These are phyloP conservation scores for Sporisorium iseilematis-ciliati DNA, from an alignment of 1,284 basidiomycete species.

Conservation along the genomic window DNA sequence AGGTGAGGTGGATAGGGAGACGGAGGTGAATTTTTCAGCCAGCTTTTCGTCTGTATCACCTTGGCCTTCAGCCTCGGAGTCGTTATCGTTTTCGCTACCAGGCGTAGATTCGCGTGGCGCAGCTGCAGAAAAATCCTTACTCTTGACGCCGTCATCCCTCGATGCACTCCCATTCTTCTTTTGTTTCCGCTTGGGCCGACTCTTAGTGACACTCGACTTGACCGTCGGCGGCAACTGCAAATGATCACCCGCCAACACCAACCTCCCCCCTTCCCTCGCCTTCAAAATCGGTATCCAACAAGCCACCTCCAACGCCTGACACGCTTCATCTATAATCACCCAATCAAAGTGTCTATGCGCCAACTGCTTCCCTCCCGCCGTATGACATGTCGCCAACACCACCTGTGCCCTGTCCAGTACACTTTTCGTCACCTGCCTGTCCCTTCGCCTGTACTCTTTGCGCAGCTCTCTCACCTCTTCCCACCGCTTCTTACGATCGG, in stretches of 20 bases:
- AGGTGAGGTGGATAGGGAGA: neutral
- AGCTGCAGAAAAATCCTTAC: slow-evolving; percentile 15
- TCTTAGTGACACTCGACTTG: slow-evolving; percentile 53
- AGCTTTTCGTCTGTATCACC: slow-evolving; percentile 2
- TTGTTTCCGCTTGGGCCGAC: neutral
- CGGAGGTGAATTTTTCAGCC: slow-evolving; percentile 10
- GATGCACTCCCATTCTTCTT: neutral
- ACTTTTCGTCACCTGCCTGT: slow-evolving; percentile 82
- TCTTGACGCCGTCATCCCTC: neutral
- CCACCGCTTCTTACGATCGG: slow-evolving; percentile 88
- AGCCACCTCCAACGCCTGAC: slow-evolving; percentile 93
- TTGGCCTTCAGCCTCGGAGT: slow-evolving; percentile 8
- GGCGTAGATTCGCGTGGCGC: slow-evolving; percentile 14
- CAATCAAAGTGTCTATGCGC: slow-evolving; percentile 78
- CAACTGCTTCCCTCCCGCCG: slow-evolving; percentile 68
- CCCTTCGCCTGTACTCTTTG: slow-evolving; percentile 92
- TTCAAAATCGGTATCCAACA: slow-evolving; percentile 93
- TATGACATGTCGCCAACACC: slow-evolving; percentile 92
- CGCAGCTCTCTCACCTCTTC: slow-evolving; percentile 88
- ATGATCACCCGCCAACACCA: slow-evolving; percentile 70
- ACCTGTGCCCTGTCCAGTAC: slow-evolving; percentile 85
- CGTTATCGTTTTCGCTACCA: neutral
- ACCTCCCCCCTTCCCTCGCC: slow-evolving; percentile 37
- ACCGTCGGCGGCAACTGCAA: slow-evolving; percentile 87
- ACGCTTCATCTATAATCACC: slow-evolving; percentile 90